These are phyloP conservation scores for Fusarium gaditjirri DNA, from an alignment of 2,329 filamentous ascomycete genomes.

Conservation along the genomic window DNA sequence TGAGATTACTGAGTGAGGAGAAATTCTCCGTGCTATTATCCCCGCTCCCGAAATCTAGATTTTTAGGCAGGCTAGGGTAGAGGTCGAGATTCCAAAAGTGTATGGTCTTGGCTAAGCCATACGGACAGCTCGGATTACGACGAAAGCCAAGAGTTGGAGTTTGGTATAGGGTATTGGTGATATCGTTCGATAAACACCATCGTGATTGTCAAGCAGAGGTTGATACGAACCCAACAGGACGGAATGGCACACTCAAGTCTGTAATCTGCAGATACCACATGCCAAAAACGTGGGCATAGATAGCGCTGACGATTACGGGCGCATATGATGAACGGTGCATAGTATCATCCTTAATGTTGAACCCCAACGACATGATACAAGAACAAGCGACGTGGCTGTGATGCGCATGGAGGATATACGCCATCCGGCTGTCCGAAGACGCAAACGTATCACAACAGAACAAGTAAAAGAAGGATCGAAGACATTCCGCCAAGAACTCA, in stretches of 20 bases:
- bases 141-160: background rate
- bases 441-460: slow-evolving; percentile 25
- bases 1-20: background rate
- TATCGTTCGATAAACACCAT: slow-evolving; percentile 8
- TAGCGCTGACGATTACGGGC: background rate
- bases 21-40: slow-evolving; percentile 21
- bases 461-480: slow-evolving; percentile 29
- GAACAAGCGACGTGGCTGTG: background rate
- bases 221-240: background rate
- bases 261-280: slow-evolving; percentile 20
- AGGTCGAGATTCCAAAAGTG: background rate
- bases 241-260: background rate
- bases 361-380: background rate
- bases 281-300: slow-evolving; percentile 26
- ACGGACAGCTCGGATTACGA: slow-evolving; percentile 9
- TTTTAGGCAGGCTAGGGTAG: background rate
- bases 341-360: background rate
- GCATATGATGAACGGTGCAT: slow-evolving; percentile 6
- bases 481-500: slow-evolving; percentile 9
- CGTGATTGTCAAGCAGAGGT: background rate
- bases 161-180: background rate
- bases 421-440: slow-evolving; percentile 32
- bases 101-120: background rate
- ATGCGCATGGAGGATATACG: background rate
- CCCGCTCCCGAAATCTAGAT: slow-evolving; percentile 38